phyloP scores from a whole-genome alignment of 139 green algal species.

The Micractinium sp. region DNA sequence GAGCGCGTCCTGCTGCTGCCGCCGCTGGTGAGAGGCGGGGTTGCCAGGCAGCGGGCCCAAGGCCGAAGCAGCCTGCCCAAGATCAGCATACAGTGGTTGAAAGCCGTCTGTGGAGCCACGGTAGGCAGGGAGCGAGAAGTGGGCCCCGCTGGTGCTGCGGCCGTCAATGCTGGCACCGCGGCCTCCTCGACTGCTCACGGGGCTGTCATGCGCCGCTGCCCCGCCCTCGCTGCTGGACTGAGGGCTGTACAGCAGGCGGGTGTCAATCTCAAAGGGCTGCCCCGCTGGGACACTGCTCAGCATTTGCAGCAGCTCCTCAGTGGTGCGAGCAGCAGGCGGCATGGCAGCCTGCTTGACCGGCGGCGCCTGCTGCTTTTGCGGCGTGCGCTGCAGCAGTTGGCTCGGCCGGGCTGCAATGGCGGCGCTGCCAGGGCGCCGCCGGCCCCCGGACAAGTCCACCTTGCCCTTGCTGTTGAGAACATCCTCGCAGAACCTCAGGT shows the following conservation, averaged over 20 bases:
- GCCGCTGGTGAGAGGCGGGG: background rate
- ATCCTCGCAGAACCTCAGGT: slow-evolving; percentile 34
- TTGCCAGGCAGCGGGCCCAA: background rate
- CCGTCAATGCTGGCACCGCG: background rate
- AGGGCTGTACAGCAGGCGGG: slow-evolving; percentile 33
- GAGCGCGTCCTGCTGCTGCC: background rate
- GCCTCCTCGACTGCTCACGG: background rate
- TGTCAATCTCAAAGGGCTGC: slow-evolving; percentile 54
- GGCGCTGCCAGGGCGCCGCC: background rate
- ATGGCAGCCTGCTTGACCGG: background rate
- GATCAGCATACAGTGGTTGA: slow-evolving; percentile 3
- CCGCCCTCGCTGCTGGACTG: slow-evolving; percentile 9
- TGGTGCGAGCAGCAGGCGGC: slow-evolving; percentile 5
- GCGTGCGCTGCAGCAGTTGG: background rate
- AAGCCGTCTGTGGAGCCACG: background rate
- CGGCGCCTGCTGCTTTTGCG: background rate
- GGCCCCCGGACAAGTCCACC: background rate
- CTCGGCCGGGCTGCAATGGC: background rate
- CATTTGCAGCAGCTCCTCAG: slow-evolving; percentile 65
- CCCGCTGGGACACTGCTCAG: slow-evolving; percentile 54
- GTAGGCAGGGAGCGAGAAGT: slow-evolving; percentile 19
- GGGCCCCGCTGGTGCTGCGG: background rate
- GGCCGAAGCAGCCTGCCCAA: slow-evolving; percentile 3
- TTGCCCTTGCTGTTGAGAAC: slow-evolving; percentile 2
- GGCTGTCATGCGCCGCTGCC: background rate